These are phyloP conservation scores for Russula olivacea DNA, from an alignment of 768 basidiomycete genomes.

Conservation along the genomic window DNA sequence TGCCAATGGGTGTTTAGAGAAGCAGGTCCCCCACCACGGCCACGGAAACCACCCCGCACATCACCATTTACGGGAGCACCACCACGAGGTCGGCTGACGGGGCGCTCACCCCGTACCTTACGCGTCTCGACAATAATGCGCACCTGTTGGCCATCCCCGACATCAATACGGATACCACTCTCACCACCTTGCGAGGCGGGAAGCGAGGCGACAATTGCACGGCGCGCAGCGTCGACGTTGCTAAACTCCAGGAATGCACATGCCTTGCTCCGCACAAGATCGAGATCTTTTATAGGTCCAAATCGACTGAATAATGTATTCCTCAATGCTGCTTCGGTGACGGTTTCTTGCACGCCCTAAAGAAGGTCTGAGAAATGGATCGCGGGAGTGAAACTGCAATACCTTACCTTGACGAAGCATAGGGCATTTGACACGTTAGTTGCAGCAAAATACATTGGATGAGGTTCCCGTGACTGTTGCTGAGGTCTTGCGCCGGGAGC, in stretches of 20 bases:
- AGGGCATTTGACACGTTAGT: conserved; percentile 60
- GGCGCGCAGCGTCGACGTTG: conserved; percentile 69
- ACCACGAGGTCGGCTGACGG: conserved; percentile 53
- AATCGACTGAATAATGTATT: conserved; percentile 54
- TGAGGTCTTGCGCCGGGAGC: conserved; percentile 35
- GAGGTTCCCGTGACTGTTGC: conserved; percentile 37
- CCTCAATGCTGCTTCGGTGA: conserved; percentile 48
- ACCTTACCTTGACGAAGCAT: conserved; percentile 86
- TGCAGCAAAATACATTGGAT: conserved; percentile 52
- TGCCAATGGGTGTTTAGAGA: too few relatives aligned
- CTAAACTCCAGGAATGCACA: conserved; percentile 94
- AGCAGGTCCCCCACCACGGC: too few relatives aligned
- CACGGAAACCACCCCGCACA: too few relatives aligned
- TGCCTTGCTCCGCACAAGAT: conserved; percentile 81
- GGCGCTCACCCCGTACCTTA: conserved; percentile 87
- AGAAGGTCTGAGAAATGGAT: conserved; percentile 10
- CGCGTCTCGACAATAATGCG: conserved; percentile 80
- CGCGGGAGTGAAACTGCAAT: neutral
- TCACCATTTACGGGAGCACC: conserved; percentile 49
- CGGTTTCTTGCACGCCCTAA: conserved; percentile 66
- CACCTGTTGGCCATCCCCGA: conserved; percentile 47
- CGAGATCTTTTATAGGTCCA: conserved; percentile 79
- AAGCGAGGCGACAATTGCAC: conserved; percentile 75
- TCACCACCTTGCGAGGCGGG: conserved; percentile 70
- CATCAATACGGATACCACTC: conserved; percentile 77